Percentiles rank a stretch among this genome's conserved stretches.
Conservation (phyloP, 306 rosid genomes). For the Vicia villosa region DNA sequence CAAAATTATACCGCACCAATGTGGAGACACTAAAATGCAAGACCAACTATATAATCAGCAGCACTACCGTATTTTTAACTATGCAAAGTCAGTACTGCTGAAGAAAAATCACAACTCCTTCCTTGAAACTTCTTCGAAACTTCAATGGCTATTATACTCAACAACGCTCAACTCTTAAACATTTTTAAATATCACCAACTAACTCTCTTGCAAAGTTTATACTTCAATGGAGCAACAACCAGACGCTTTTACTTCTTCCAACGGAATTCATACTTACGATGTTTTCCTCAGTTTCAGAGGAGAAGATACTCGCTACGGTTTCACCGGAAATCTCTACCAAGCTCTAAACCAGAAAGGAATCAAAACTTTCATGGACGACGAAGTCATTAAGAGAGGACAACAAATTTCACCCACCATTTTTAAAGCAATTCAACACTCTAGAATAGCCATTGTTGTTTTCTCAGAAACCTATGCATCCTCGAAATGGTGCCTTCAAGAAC, state of each 20-base stretch:
- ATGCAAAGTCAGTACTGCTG: not conserved
- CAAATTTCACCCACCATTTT: not conserved
- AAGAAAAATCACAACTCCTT: not conserved
- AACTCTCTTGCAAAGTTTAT: too few relatives aligned
- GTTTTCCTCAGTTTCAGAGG: constrained; percentile 7
- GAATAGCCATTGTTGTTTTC: not conserved
- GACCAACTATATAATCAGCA: too few relatives aligned
- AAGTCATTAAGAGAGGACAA: not conserved
- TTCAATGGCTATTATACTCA: not conserved
- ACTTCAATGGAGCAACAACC: not conserved
- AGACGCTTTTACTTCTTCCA: not conserved
- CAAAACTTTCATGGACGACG: constrained; percentile 2
- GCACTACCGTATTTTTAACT: not conserved
- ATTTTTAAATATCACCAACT: not conserved
- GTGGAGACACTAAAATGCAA: too few relatives aligned
- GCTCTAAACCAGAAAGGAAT: not conserved
- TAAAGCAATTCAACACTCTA: not conserved
- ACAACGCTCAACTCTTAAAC: not conserved
- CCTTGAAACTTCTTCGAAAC: not conserved
- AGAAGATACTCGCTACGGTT: constrained; percentile 3
- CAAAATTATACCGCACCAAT: too few relatives aligned
- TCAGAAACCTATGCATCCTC: constrained; percentile 8
- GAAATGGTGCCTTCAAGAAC: not conserved
- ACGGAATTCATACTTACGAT: not conserved
- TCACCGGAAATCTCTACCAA: not conserved